Evolutionary conservation across 371 early-diverging fungal species (phyloP), one percentile per base, ranked within the genome.

Genomic region (Mortierella sp.): DNA sequence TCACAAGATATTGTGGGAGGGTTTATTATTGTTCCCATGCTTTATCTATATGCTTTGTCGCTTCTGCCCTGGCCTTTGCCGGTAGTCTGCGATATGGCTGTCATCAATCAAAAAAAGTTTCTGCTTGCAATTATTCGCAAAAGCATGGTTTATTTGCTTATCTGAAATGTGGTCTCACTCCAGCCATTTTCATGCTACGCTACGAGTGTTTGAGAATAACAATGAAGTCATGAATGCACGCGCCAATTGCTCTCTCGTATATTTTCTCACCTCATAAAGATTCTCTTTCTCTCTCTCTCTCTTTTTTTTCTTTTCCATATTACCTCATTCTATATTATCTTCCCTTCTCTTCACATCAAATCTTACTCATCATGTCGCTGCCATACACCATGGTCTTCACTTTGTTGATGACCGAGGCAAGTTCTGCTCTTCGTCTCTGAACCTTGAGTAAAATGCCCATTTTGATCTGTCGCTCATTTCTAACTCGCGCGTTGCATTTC

Each of bases 341-440:
- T 35, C 22, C 8, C 15, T n/a, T 15, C 65, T 53, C 26, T 54
- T 17, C 29, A 45, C 56, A 56, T 54, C 31, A 29, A 56, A 32
- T 6, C 7, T 3, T 23, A 17, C 37, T 23, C 78, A 66, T 51
- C 61, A 83, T 83, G 83, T 74, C 87, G 43, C 78, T 86, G 51
- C 87, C 85, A 29, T 86, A 86, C 62, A 86, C 87, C 22, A 78
- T 85, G 70, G 80, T 86, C 49, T 86, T 86, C 70, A 80, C 84
- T 26, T 69, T 86, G 72, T 59, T 86, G 66, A 54, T 86, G 69
- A 75, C 84, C 62, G 87, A 86, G 86, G 87, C 83, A 83, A 58
- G 72, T 72, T 23, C 32, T 6, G 49, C 22, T 31, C 35, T 61
- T 37, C 3, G 42, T 34, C 13, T n/a, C 23, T 26, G 31, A 29